Evolutionary conservation across 129 eudicot genomes (phyloP), one percentile per base, ranked within the genome.

Genomic region (Saposhnikovia divaricata): DNA sequence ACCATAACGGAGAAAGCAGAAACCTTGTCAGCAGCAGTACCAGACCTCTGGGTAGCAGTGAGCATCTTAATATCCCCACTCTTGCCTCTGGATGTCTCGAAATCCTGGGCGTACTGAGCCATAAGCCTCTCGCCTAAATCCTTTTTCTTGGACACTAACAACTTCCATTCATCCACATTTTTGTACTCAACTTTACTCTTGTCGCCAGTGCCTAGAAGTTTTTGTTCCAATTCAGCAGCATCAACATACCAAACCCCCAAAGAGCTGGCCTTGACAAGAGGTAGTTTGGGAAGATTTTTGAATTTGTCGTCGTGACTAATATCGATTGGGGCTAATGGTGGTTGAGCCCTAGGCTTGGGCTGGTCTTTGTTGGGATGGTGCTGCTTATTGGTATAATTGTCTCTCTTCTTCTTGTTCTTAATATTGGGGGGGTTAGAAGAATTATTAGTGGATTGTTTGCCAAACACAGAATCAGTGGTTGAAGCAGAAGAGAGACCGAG

Each of bases 21-120:
- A 15, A 96, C 98, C 90, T 91, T 96, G 83, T 96, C 99, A 3
- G 93, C 89, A 48, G 93, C 97, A 1, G 99, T 96, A 50, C 99
- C 99, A 0, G 99, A 92, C 92, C 96, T 90, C 85, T 92, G 99
- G 3, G 99, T 92, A 16, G 98, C 89, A 79, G 86, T 53, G 34
- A 96, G 92, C 99, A 96, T 96, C 85, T 92, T 96, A 51, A 96
- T 92, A 81, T 96, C 99, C 45, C 98, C 96, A 88, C 88, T 88
- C 81, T 96, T 95, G 5, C 98, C 99, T 75, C 98, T 86, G 0
- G 90, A 82, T 25, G 85, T 13, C 82, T 92, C 88, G 27, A 90
- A 92, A 68, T 92, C 98, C 48, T 84, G 80, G 9, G 86, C 89
- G 38, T 89, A 96, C 77, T 96, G 99, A 9, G 91, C 93, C 86